These are phyloP conservation scores for Lentinula aciculospora DNA, from an alignment of 768 basidiomycete genomes.

Conservation along the genomic window DNA sequence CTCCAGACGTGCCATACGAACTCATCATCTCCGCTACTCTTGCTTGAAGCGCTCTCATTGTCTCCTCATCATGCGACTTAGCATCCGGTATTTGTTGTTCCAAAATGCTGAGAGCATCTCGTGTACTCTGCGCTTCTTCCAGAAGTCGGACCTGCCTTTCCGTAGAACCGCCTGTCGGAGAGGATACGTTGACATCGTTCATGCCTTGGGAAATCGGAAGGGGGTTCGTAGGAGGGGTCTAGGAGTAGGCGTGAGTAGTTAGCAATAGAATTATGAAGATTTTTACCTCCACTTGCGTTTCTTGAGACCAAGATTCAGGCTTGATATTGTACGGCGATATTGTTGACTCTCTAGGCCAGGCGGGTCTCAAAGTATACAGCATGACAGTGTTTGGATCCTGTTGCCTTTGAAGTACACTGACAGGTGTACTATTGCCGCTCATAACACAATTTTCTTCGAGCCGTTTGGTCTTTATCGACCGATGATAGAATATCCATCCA, in stretches of 20 bases:
- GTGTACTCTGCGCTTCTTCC: not conserved
- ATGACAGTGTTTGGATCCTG: not conserved
- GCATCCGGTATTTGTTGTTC: not conserved
- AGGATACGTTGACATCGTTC: not conserved
- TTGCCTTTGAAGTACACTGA: not conserved
- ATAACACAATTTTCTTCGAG: not conserved
- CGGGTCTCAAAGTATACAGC: not conserved
- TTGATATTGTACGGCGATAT: not conserved
- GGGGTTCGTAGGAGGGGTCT: not conserved
- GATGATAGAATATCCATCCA: not conserved
- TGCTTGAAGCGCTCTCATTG: not conserved
- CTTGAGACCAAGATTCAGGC: not conserved
- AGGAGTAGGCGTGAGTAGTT: not conserved
- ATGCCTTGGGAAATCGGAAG: not conserved
- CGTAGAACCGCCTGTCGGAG: not conserved
- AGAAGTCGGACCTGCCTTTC: not conserved
- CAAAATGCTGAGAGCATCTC: not conserved
- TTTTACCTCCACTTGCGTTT: no score
- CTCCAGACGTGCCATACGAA: conserved; percentile 20
- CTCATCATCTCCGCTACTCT: conserved; percentile 23
- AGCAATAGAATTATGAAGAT: no score
- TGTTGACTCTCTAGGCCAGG: not conserved
- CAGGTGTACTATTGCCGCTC: not conserved
- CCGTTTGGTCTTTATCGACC: not conserved
- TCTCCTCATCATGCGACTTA: not conserved